These are phyloP conservation scores for Aspergillus ostianus DNA, from an alignment of 495 filamentous ascomycete species.

Conservation along the genomic window DNA sequence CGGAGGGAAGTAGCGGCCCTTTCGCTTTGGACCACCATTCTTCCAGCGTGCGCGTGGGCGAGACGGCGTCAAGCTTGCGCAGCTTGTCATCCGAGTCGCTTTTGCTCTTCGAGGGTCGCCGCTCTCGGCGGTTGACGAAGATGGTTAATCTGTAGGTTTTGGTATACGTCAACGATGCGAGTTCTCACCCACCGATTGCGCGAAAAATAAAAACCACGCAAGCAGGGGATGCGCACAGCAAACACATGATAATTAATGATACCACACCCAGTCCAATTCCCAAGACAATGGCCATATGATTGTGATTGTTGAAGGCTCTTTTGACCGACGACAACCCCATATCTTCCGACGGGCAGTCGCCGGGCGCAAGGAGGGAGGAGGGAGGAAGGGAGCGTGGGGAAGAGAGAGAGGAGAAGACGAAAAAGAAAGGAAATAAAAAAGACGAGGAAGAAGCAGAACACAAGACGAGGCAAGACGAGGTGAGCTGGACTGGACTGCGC, in stretches of 20 bases:
- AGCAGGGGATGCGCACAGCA: constrained; percentile 30
- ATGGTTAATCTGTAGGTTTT: constrained; percentile 29
- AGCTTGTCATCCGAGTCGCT: constrained; percentile 36
- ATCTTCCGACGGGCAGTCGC: constrained; percentile 14
- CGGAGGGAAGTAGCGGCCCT: constrained; percentile 33
- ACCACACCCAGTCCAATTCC: constrained; percentile 42
- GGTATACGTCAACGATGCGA: background rate
- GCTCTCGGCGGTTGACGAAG: constrained; percentile 38
- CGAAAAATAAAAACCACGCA: constrained; percentile 7
- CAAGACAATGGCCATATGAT: constrained; percentile 39
- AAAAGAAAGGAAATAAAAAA: constrained; percentile 1
- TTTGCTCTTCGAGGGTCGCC: constrained; percentile 21
- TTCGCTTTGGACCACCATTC: constrained; percentile 44
- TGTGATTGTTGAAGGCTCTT: constrained; percentile 21
- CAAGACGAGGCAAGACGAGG: too few species aligned
- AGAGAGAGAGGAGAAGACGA: constrained; percentile 1
- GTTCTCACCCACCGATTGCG: background rate
- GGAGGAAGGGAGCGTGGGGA: background rate
- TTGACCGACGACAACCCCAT: constrained; percentile 23
- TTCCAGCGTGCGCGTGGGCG: constrained; percentile 40
- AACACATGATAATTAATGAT: constrained; percentile 35
- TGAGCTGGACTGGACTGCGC: background rate
- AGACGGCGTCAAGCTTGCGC: constrained; percentile 39
- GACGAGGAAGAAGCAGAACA: constrained; percentile 2
- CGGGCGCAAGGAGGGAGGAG: background rate